These are phyloP conservation scores for Pochonia chlamydosporia DNA, from an alignment of 2,329 filamentous ascomycete genomes.

Conservation along the genomic window DNA sequence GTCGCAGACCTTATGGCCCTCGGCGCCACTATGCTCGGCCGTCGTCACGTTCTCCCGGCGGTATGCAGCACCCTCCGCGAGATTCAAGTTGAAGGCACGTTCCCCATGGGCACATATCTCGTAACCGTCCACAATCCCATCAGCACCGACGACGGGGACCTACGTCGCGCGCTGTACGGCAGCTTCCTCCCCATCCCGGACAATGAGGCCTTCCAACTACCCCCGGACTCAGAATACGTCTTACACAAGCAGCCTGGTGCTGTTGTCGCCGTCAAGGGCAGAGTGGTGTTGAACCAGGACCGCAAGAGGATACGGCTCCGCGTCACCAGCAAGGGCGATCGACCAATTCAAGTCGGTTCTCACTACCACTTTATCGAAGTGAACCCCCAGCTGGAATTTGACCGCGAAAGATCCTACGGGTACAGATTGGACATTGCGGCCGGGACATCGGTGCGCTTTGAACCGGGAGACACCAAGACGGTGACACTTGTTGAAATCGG, in stretches of 20 bases:
- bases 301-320: slow-evolving; percentile 66
- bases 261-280: slow-evolving; percentile 63
- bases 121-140: slow-evolving; percentile 93
- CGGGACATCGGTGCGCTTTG: slow-evolving; percentile 87
- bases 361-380: slow-evolving; percentile 96
- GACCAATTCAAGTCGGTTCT: slow-evolving; percentile 87
- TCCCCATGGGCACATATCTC: slow-evolving; percentile 83
- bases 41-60: slow-evolving; percentile 81
- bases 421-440: slow-evolving; percentile 85
- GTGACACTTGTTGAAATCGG: slow-evolving; percentile 86
- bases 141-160: slow-evolving; percentile 76
- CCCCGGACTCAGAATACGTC: slow-evolving; percentile 60
- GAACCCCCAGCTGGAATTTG: slow-evolving; percentile 87
- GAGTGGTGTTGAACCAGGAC: slow-evolving; percentile 66
- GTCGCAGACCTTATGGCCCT: slow-evolving; percentile 92
- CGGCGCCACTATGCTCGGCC: slow-evolving; percentile 86
- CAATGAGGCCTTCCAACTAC: slow-evolving; percentile 60
- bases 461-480: slow-evolving; percentile 87
- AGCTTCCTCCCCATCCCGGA: slow-evolving; percentile 81
- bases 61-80: slow-evolving; percentile 74
- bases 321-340: slow-evolving; percentile 81
- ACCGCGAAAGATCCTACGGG: slow-evolving; percentile 75
- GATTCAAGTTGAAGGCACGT: slow-evolving; percentile 92
- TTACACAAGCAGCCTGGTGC: slow-evolving; percentile 70
- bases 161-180: slow-evolving; percentile 82